Conservation (phyloP, 2,329 filamentous ascomycete genomes). For the Hypoxylon sp. region DNA sequence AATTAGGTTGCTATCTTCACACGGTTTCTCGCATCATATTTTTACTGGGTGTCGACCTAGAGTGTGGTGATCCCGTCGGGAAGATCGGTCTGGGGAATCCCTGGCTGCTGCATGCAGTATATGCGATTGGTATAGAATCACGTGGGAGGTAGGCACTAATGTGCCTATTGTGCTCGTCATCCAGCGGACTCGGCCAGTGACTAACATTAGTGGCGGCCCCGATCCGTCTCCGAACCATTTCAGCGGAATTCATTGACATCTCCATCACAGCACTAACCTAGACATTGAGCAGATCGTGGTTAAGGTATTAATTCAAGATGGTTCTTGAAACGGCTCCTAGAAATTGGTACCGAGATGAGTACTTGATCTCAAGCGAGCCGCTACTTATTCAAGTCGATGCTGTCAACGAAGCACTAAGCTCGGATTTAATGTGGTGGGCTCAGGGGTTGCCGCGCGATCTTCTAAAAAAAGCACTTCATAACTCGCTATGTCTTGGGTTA, state of each 20-base stretch:
- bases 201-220: background rate
- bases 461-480: slow-evolving; percentile 67
- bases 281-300: background rate
- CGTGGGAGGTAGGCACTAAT: slow-evolving; percentile 2
- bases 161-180: slow-evolving; percentile 6
- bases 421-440: slow-evolving; percentile 74
- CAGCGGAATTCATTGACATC: background rate
- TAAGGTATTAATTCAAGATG: slow-evolving; percentile 39
- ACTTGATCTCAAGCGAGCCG: slow-evolving; percentile 73
- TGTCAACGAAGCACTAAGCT: slow-evolving; percentile 69
- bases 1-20: background rate
- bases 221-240: background rate
- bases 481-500: slow-evolving; percentile 72
- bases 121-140: slow-evolving; percentile 9
- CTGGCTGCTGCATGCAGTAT: background rate
- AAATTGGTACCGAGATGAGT: slow-evolving; percentile 68
- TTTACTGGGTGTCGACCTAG: background rate
- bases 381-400: slow-evolving; percentile 67
- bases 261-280: background rate
- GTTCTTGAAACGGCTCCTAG: slow-evolving; percentile 48
- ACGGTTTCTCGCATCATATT: background rate
- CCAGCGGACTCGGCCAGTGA: background rate
- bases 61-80: no score
- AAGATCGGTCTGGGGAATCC: background rate
- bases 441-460: slow-evolving; percentile 63